Evolutionary conservation across 1,284 basidiomycete genomes (phyloP), one percentile per base, ranked within the genome.

Genomic region (Pisolithus thermaeus): DNA sequence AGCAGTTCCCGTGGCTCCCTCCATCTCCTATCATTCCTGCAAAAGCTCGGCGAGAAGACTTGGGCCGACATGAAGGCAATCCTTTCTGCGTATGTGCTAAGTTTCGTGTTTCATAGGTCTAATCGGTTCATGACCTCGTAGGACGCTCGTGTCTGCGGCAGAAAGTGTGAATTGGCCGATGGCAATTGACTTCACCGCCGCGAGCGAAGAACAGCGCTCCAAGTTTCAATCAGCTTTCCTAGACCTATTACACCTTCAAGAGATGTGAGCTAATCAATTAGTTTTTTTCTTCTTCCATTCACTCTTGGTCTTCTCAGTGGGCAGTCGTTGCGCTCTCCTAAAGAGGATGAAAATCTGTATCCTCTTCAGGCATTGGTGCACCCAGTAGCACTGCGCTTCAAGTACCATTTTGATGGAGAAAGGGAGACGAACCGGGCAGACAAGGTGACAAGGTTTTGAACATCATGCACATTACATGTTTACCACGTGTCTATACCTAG

Each of bases 371-470:
- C 90, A 0, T 79, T 99, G n/a, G 77, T 93, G 2, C 81, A 87
- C 51, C 91, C 94, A 0, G 78, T 99, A 45, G 77, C 89, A 2
- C 72, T 93, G 44, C 82, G 96, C 22, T 99, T 98, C 76, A 91
- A 89, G 60, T 99, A 90, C 67, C 97, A 99, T 64, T 99, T 99
- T 61, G 93, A 97, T 56, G 84, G 90, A 0, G 76, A 80, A 12
- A 77, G 92, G 35, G 80, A 85, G 55, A 99, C 96, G 0, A 99
- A 97, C 68, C 79, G 92, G 45, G 70, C 96, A 6, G 96, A 98
- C 73, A 99, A 97, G 80, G 92, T 88, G 43, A 27, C 65, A 59
- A 40, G 47, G 54, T 3, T 18, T 25, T 25, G 28, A 18, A 12
- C n/a, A 32, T 52, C 12, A n/a, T 30, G 44, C 18, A n/a, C 27